Evolutionary conservation across 306 rosid species (phyloP).

Genomic region (Sophora flavescens): DNA sequence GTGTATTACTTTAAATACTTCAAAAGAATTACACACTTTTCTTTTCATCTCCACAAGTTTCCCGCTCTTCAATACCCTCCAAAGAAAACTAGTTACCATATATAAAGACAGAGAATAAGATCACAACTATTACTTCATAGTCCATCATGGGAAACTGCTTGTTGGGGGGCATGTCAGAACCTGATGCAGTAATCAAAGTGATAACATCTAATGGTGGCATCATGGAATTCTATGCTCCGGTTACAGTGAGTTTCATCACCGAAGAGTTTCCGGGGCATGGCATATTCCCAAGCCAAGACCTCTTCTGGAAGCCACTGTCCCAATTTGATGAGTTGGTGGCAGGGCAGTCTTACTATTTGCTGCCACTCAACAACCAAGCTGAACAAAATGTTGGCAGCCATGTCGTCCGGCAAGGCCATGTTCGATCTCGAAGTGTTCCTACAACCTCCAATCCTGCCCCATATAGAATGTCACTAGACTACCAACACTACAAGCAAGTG

Average conservation of each 20-base stretch:
- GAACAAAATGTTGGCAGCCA: background rate
- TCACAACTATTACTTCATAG: conserved; percentile 26
- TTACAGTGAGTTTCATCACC: conserved; percentile 66
- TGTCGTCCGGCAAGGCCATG: conserved; percentile 59
- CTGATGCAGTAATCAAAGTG: conserved; percentile 58
- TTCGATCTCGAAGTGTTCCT: conserved; percentile 72
- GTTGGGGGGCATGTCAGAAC: conserved; percentile 65
- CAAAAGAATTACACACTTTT: conserved; percentile 39
- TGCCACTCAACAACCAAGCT: conserved; percentile 52
- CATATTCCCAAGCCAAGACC: conserved; percentile 71
- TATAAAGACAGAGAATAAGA: conserved; percentile 22
- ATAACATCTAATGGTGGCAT: conserved; percentile 73
- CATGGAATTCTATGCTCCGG: conserved; percentile 79
- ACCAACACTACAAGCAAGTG: conserved; percentile 45
- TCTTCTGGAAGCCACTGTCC: conserved; percentile 69
- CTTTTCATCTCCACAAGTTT: conserved; percentile 44
- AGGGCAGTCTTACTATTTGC: conserved; percentile 70
- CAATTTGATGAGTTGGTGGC: conserved; percentile 61
- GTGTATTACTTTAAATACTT: background rate
- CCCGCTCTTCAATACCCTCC: conserved; percentile 55
- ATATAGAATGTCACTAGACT: conserved; percentile 75
- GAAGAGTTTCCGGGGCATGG: conserved; percentile 72
- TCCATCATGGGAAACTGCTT: conserved; percentile 75
- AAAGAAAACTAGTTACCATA: conserved; percentile 20
- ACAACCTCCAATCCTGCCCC: conserved; percentile 50